Percentiles rank a stretch among this genome's conserved stretches.
Conservation (phyloP, 768 basidiomycete genomes). For the Pisolithus tinctorius region DNA sequence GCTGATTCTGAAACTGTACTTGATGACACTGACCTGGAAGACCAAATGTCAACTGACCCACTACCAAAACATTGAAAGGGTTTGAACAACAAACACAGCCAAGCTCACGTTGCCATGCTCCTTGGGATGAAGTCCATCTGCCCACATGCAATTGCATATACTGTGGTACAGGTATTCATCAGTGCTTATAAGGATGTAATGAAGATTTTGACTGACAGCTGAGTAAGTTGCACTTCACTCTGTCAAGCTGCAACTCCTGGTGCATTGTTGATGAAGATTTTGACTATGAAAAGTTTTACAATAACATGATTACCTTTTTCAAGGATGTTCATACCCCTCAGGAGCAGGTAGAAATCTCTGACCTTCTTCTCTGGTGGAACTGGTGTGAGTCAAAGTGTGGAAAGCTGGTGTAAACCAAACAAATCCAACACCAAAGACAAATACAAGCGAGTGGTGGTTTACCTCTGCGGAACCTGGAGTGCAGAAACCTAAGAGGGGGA, state of each 20-base stretch:
- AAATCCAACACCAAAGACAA: too few relatives aligned
- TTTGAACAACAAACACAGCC: conserved; percentile 2
- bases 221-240: conserved; percentile 8
- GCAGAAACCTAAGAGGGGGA: too few relatives aligned
- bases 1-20: not conserved
- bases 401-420: too few relatives aligned
- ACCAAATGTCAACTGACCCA: not conserved
- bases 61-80: not conserved
- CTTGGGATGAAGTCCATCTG: conserved; percentile 8
- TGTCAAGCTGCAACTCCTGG: conserved; percentile 9
- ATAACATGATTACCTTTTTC: conserved; percentile 47
- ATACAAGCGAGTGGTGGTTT: too few relatives aligned
- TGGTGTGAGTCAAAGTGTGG: too few relatives aligned
- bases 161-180: conserved; percentile 17
- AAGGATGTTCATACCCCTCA: conserved; percentile 48
- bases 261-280: conserved; percentile 3
- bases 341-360: conserved; percentile 30
- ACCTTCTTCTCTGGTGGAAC: conserved; percentile 26
- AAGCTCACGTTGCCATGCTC: conserved; percentile 1
- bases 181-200: not conserved
- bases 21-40: not conserved
- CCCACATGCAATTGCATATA: conserved; percentile 17
- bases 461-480: too few relatives aligned
- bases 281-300: conserved; percentile 34
- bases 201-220: not conserved